These are phyloP conservation scores for Trichosporon sp. DNA, from an alignment of 1,284 basidiomycete genomes.

Conservation along the genomic window DNA sequence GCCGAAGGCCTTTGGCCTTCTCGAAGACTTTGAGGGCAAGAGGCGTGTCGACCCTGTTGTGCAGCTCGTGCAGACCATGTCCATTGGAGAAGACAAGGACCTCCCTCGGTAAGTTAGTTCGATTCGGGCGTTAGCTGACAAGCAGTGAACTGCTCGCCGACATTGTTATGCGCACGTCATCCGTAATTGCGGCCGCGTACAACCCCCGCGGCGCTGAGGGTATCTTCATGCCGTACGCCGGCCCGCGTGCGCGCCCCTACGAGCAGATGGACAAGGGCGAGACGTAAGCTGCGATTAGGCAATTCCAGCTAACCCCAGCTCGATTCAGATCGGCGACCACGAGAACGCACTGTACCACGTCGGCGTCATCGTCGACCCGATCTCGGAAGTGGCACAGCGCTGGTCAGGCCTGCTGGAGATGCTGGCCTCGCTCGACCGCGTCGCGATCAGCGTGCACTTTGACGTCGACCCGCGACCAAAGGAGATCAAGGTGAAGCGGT, in stretches of 20 bases:
- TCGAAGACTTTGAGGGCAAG: constrained; percentile 66
- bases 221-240: constrained; percentile 59
- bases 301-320: constrained; percentile 48
- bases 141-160: constrained; percentile 56
- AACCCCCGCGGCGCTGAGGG: constrained; percentile 64
- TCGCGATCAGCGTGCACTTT: constrained; percentile 66
- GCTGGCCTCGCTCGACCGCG: constrained; percentile 48
- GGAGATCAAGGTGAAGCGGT: constrained; percentile 86
- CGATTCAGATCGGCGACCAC: constrained; percentile 65
- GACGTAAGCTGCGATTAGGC: constrained; percentile 54
- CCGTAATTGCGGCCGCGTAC: constrained; percentile 61
- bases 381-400: constrained; percentile 76
- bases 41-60: constrained; percentile 65
- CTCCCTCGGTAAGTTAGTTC: constrained; percentile 50
- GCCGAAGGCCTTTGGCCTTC: constrained; percentile 60
- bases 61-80: constrained; percentile 57
- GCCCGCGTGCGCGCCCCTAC: constrained; percentile 56
- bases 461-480: constrained; percentile 59
- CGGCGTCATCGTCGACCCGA: constrained; percentile 72
- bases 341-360: constrained; percentile 65
- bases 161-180: constrained; percentile 60
- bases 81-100: constrained; percentile 45
- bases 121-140: constrained; percentile 2
- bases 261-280: constrained; percentile 57
- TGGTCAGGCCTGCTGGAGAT: constrained; percentile 69